Base-by-base conservation (phyloP, 352 stramenopile genomes). In the Phytophthora sansomeana region DNA sequence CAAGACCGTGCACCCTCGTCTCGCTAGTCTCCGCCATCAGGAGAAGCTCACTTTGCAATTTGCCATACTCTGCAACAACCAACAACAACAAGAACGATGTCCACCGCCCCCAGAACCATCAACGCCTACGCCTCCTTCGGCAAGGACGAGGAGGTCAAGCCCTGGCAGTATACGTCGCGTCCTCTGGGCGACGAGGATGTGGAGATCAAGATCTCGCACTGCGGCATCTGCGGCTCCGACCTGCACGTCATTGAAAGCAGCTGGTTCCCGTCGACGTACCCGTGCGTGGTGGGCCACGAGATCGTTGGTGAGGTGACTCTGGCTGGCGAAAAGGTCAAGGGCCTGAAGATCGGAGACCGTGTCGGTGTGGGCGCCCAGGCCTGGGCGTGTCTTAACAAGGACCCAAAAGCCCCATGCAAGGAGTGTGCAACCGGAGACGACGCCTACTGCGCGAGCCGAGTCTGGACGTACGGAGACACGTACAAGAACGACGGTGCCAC, bases 321-420 rank as follows among this genome's bases (percentile, higher is more conserved):
- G 17, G 74, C 57, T 0, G 80, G 80, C 2, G n/a, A 51, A 3
- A 55, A 86, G 1, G 89, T 97, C 2, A 77, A 63, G 32, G 71
- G 79, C 21, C 79, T 95, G 47, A 73, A 81, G 41, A 81, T 93
- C 5, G 90, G 90, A 11, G 85, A 96, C 67, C 59, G 73, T 14
- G 87, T 92, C 1, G 89, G 90, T 36, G 87, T 97, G 33, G 90
- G 90, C 24, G 89, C 81, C 10, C 82, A 95, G 54, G 85, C 89
- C 26, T 88, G 81, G 59, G 75, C 74, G 14, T 96, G 88, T 58
- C 46, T 72, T 9, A 72, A 81, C 39, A 81, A 90, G 51, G 71
- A 92, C 69, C 67, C 64, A 7, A 77, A 66, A 32, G 30, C 24
- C 1, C 60, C 64, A 6, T 97, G 90, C 73, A 74, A 80, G 11